Conservation (phyloP, 208 protist species). For the Naegleria gruberi region DNA sequence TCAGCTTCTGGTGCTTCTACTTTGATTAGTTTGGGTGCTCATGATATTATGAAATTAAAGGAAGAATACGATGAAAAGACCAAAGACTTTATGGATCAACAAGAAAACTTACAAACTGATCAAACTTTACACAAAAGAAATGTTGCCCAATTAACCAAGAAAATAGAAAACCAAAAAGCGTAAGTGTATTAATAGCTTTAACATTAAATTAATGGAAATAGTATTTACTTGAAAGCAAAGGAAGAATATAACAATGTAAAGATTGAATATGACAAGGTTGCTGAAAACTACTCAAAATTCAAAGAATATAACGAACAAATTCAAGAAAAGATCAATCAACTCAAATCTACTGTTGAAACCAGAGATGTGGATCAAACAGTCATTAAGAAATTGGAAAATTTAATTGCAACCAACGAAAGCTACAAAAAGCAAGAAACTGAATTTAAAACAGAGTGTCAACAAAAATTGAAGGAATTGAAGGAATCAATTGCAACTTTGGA, state of each 20-base stretch:
- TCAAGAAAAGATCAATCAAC: neutral
- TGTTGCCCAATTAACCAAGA: neutral
- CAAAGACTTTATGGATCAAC: neutral
- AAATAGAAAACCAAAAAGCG: neutral
- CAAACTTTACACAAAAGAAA: neutral
- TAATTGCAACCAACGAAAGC: constrained; percentile 49
- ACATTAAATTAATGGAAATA: neutral
- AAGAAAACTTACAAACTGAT: neutral
- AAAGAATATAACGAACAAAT: neutral
- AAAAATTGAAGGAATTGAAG: constrained; percentile 43
- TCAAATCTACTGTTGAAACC: neutral
- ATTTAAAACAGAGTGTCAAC: constrained; percentile 50
- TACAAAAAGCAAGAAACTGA: constrained; percentile 48
- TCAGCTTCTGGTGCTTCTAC: neutral
- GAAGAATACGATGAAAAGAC: neutral
- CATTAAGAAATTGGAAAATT: constrained; percentile 27
- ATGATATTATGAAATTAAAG: neutral
- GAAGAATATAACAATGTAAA: neutral
- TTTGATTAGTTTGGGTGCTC: neutral
- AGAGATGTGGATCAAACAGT: neutral
- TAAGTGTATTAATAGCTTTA: neutral
- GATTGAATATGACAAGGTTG: neutral
- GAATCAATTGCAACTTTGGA: neutral
- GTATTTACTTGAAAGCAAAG: neutral
- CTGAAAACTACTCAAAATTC: neutral